A percentile compares a stretch with the other conserved stretches of the same genome.
Evolutionary conservation across 306 rosid species (phyloP).

Genomic region (Lithocarpus polystachyus): DNA sequence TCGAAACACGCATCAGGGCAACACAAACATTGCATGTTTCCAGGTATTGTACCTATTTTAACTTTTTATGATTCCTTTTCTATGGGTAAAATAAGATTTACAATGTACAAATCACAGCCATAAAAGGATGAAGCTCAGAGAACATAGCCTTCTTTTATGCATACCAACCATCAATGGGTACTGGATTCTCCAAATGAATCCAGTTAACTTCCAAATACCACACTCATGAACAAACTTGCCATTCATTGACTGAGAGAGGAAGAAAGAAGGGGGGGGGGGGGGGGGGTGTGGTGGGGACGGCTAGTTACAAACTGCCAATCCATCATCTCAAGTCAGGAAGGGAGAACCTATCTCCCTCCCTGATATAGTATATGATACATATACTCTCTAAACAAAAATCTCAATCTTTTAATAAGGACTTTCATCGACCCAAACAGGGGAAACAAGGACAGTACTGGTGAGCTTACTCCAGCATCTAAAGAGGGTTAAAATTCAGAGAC

Average conservation of each 20-base stretch:
- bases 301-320: not conserved
- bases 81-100: constrained; percentile 22
- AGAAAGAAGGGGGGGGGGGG: rapidly evolving
- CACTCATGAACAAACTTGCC: not conserved
- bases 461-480: constrained; percentile 26
- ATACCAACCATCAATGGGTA: constrained; percentile 18
- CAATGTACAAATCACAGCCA: constrained; percentile 19
- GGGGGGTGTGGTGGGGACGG: no score
- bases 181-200: not conserved
- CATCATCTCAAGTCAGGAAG: constrained; percentile 13
- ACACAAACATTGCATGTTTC: not conserved
- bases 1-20: not conserved
- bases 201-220: constrained; percentile 3
- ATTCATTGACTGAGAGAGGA: no score
- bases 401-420: constrained; percentile 15
- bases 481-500: constrained; percentile 50
- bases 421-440: not conserved
- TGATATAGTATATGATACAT: constrained; percentile 14
- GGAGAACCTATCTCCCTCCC: constrained; percentile 39
- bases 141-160: constrained; percentile 33
- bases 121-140: constrained; percentile 19
- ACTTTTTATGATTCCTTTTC: not conserved
- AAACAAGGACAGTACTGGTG: not conserved
- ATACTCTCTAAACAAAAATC: constrained; percentile 15
- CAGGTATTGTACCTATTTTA: not conserved